These are phyloP conservation scores for Termitomyces sp. DNA, from an alignment of 768 basidiomycete genomes.

Conservation along the genomic window DNA sequence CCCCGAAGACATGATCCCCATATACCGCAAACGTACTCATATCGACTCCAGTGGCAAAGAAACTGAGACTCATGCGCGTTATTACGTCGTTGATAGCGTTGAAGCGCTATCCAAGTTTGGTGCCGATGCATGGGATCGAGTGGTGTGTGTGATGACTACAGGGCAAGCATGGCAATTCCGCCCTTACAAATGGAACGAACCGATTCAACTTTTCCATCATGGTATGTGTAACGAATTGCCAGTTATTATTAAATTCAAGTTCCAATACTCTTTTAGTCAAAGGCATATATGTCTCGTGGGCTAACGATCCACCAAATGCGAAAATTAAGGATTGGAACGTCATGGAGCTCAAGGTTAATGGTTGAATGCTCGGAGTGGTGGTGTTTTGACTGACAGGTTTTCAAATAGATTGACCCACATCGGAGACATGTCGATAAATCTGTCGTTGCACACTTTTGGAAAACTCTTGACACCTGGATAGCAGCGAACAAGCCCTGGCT, in stretches of 20 bases:
- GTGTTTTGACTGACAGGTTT: background rate
- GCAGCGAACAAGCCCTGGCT: slow-evolving; percentile 76
- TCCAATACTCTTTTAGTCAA: slow-evolving; percentile 57
- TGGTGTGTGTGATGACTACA: slow-evolving; percentile 97
- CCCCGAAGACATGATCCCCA: slow-evolving; percentile 82
- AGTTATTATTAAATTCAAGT: background rate
- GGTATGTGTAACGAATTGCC: slow-evolving; percentile 43
- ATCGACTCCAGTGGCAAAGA: slow-evolving; percentile 67
- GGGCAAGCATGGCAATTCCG: slow-evolving; percentile 98
- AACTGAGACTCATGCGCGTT: slow-evolving; percentile 54
- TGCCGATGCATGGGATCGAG: slow-evolving; percentile 92
- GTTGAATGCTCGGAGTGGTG: background rate
- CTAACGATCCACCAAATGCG: slow-evolving; percentile 84
- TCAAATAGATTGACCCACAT: slow-evolving; percentile 76
- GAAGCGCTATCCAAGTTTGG: slow-evolving; percentile 93
- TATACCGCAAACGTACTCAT: slow-evolving; percentile 78
- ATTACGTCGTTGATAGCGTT: slow-evolving; percentile 88
- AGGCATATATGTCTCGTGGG: slow-evolving; percentile 93
- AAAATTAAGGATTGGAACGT: slow-evolving; percentile 98
- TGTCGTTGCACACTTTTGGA: slow-evolving; percentile 95
- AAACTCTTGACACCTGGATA: slow-evolving; percentile 85
- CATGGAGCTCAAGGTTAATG: slow-evolving; percentile 78
- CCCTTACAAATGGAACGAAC: slow-evolving; percentile 96
- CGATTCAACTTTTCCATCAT: slow-evolving; percentile 88
- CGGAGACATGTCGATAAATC: slow-evolving; percentile 93